Percentiles rank a stretch among this genome's conserved stretches.
Evolutionary conservation across 2,329 filamentous ascomycete genomes (phyloP).

Genomic region (Monosporascus sp.): DNA sequence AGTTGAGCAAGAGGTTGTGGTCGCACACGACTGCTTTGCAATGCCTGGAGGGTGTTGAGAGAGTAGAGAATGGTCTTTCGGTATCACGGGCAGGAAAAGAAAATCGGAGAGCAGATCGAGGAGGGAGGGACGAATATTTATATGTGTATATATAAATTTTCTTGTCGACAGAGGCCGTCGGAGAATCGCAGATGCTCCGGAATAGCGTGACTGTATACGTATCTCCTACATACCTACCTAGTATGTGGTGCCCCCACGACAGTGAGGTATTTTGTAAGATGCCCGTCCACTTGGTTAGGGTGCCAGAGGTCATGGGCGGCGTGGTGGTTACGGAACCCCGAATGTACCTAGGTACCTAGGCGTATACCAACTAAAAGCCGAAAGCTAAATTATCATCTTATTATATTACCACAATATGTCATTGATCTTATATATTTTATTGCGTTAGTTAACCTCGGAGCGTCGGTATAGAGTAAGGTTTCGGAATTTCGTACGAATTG

Average conservation of each 20-base stretch:
- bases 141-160: not conserved
- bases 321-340: not conserved
- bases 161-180: not conserved
- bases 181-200: not conserved
- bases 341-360: not conserved
- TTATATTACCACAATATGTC: too few relatives aligned
- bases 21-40: not conserved
- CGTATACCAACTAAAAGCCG: too few relatives aligned
- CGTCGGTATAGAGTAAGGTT: too few relatives aligned
- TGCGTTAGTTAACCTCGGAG: too few relatives aligned
- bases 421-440: too few relatives aligned
- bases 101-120: not conserved
- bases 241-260: not conserved
- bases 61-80: not conserved
- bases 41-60: not conserved
- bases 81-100: not conserved
- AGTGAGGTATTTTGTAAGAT: not conserved
- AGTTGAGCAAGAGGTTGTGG: not conserved
- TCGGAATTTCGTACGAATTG: too few relatives aligned
- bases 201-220: not conserved
- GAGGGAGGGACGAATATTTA: not conserved
- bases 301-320: not conserved
- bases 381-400: too few relatives aligned
- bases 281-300: not conserved
- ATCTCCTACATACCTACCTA: not conserved